Evolutionary conservation across 352 stramenopile genomes (phyloP).

Genomic region (Globisporangium sylvaticum): DNA sequence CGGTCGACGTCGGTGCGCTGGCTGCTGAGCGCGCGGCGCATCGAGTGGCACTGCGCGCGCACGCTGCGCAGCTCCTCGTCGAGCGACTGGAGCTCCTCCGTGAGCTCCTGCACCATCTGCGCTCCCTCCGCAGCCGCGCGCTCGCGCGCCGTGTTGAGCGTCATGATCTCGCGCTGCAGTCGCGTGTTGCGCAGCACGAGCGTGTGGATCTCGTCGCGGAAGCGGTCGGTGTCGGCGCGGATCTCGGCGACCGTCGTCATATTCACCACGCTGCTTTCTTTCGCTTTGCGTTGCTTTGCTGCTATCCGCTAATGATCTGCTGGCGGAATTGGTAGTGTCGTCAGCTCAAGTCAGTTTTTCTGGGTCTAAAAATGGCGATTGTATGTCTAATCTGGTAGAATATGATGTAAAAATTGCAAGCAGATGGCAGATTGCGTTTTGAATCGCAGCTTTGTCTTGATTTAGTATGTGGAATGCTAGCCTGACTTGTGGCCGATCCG

Average conservation of each 20-base stretch:
- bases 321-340: neutral
- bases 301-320: neutral
- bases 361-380: neutral
- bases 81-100: constrained; percentile 42
- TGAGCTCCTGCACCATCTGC: constrained; percentile 40
- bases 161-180: constrained; percentile 61
- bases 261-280: neutral
- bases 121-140: constrained; percentile 33
- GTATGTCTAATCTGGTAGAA: neutral
- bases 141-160: constrained; percentile 45
- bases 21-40: constrained; percentile 25
- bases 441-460: neutral
- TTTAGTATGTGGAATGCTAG: neutral
- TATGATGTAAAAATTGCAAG: neutral
- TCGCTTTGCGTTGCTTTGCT: neutral
- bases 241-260: constrained; percentile 24
- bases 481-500: neutral
- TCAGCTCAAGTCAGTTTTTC: neutral
- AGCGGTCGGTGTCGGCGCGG: constrained; percentile 51
- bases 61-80: constrained; percentile 33
- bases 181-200: constrained; percentile 57
- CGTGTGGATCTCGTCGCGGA: constrained; percentile 52
- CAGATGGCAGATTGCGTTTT: neutral
- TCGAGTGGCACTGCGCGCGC: constrained; percentile 39
- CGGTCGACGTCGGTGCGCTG: constrained; percentile 21